Conservation (phyloP, 805 yeast genomes). For the Yarrowia divulgata region DNA sequence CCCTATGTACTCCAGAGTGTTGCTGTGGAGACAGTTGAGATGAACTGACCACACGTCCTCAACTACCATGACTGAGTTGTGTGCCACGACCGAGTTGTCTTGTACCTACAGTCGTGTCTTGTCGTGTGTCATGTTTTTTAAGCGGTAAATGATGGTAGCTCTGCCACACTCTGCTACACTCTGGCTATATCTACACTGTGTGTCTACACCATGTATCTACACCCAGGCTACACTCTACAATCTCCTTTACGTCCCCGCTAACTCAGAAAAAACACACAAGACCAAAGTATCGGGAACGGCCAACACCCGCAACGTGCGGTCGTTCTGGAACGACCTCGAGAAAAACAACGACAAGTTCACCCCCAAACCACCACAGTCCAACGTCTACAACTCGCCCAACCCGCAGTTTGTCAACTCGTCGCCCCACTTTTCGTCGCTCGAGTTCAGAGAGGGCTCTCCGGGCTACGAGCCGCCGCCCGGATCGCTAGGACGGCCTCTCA, state of each 20-base stretch:
- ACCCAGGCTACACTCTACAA: too few relatives aligned
- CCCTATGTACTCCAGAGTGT: too few relatives aligned
- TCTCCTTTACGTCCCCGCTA: neutral
- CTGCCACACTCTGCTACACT: too few relatives aligned
- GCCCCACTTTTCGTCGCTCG: slow-evolving; percentile 36
- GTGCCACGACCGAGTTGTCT: too few relatives aligned
- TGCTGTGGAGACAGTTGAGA: neutral
- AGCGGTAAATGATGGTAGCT: too few relatives aligned
- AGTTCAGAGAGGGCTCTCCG: slow-evolving; percentile 25
- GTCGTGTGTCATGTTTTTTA: too few relatives aligned
- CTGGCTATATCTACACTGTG: too few relatives aligned
- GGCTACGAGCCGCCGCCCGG: slow-evolving; percentile 38
- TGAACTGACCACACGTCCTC: too few relatives aligned
- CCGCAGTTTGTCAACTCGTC: slow-evolving; percentile 38
- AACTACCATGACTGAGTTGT: too few relatives aligned
- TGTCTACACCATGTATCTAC: too few relatives aligned
- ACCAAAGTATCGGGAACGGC: slow-evolving; percentile 23
- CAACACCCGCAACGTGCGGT: slow-evolving; percentile 37
- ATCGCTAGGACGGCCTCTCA: slow-evolving; percentile 21
- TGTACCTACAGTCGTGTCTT: too few relatives aligned
- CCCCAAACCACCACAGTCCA: slow-evolving; percentile 35
- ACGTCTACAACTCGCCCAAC: slow-evolving; percentile 38
- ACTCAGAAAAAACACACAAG: slow-evolving; percentile 23
- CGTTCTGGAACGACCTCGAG: slow-evolving; percentile 37
- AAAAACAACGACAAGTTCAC: slow-evolving; percentile 35